Base-by-base conservation (phyloP, 2,329 filamentous ascomycete species). In the Didymella pomorum region DNA sequence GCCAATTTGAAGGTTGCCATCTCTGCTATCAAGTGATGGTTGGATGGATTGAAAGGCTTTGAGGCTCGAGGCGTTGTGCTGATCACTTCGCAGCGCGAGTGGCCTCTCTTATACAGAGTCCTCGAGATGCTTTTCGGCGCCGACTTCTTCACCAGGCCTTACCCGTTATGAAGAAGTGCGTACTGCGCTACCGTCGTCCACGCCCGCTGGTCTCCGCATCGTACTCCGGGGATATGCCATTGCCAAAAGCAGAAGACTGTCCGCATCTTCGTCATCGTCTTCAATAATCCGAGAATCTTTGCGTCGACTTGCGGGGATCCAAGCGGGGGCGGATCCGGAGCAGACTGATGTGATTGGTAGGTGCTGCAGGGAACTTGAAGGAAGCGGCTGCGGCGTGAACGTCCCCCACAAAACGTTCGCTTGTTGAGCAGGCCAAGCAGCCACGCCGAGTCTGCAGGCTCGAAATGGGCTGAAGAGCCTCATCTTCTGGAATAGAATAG, bases 1-100 rank as follows among this genome's bases (percentile, higher is more conserved):
- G 47, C 52, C 41, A 55, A 28, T 29, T 56, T 60, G 51, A 60
- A 52, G 37, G 42, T 52, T n/a, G 52, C 29, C 57, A 60, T 60
- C 9, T 31, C 41, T 46, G 26, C 26, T 37, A 35, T 11, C 6
- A 6, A 43, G 43, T 44, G 18, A 18, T 52, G 21, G 21, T 25
- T 49, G 21, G 21, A 31, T 49, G 14, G 39, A 21, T 39, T 39
- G 9, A 39, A 18, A 18, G 21, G n/a, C 35, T 52, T 25, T 28
- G 28, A 58, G 18, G 28, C 39, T 52, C 10, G 18, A 41, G 23
- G 9, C 37, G 55, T 21, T 58, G 28, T 53, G 39, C 21, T 53
- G 35, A 29, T 53, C 23, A 39, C 9, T 45, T 10, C 5, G 20
- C 28, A 52, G 55, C 14, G 43, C 55, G n/a, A 5, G 18, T 18